Conservation (phyloP, 139 green algal genomes). For the Pleodorina starrii region DNA sequence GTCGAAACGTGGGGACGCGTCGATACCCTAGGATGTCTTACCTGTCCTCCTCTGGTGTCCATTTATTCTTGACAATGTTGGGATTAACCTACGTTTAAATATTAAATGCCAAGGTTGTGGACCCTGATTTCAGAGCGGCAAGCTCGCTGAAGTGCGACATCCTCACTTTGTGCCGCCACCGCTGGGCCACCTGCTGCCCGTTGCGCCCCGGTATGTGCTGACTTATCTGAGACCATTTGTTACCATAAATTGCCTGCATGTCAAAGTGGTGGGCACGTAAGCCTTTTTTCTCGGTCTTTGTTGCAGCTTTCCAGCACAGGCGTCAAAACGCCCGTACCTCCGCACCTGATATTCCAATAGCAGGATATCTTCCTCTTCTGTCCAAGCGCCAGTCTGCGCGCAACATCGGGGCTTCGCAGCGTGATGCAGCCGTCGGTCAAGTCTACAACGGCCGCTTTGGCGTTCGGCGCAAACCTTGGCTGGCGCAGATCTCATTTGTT, state of each 20-base stretch:
- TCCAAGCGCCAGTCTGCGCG: constrained; percentile 25
- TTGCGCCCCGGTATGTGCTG: constrained; percentile 83
- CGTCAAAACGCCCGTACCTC: not conserved
- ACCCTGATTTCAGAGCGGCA: too few relatives aligned
- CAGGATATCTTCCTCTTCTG: constrained; percentile 20
- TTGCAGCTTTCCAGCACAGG: not conserved
- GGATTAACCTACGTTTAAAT: constrained; percentile 88
- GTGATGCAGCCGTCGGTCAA: too few relatives aligned
- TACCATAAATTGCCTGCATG: constrained; percentile 68
- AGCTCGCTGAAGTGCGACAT: too few relatives aligned
- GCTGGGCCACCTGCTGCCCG: constrained; percentile 90
- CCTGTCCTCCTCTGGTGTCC: constrained; percentile 81
- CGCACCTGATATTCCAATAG: constrained; percentile 14
- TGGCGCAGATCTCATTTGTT: not conserved
- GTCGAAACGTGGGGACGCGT: too few relatives aligned
- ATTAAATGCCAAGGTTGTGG: too few relatives aligned
- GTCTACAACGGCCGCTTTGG: not conserved
- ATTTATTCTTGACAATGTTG: constrained; percentile 86
- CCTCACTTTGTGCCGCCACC: constrained; percentile 88
- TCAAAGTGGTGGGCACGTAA: not conserved
- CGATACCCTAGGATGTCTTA: too few relatives aligned
- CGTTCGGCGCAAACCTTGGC: not conserved
- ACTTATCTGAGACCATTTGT: constrained; percentile 84
- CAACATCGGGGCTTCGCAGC: too few relatives aligned
- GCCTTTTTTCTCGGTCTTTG: too few relatives aligned